Base-by-base conservation (phyloP, 306 rosid genomes). In the Pachyrhizus erosus region DNA sequence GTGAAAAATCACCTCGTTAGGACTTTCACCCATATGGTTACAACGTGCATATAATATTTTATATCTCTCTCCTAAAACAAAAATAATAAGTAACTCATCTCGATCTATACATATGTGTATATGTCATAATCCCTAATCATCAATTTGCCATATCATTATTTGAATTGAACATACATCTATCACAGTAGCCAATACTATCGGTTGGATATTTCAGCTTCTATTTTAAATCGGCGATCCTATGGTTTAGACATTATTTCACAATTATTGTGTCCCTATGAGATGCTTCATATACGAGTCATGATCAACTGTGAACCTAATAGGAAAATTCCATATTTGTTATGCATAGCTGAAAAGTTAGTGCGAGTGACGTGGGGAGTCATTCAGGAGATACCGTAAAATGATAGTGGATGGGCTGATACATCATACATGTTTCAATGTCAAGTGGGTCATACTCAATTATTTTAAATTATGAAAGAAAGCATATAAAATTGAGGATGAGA, bases 281-380 rank as follows among this genome's bases (percentile, higher is more conserved):
- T 37, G 80, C 78, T 15, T 52, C 67, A 40, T 54, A 34, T 75
- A 76, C 58, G 33, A 80, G 68, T 73, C 67, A 72, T 49, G 5
- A 81, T 84, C 77, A 68, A 74, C 24, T 57, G 7, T 14, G 49
- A 73, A 37, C 0, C 48, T 15, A 55, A 72, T 54, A 46, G 15
- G 55, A 75, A 55, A 73, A 29, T 11, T 0, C 43, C 70, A 64
- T 61, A 13, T 61, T 23, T 64, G 70, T 61, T 29, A 29, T 52
- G 70, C 15, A 79, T 42, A 18, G 5, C 5, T 84, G 5, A 7
- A 69, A 80, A 80, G 79, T 48, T 87, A 87, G 89, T 91, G 96
- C 75, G 83, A 72, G 86, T 88, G 89, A 85, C 70, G 87, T 88
- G 88, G 91, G 70, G 2, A 24, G 80, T 81, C 40, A 72, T 76